Evolutionary conservation across 805 yeast species (phyloP).

Genomic region (Wickerhamomyces sydowiorum): DNA sequence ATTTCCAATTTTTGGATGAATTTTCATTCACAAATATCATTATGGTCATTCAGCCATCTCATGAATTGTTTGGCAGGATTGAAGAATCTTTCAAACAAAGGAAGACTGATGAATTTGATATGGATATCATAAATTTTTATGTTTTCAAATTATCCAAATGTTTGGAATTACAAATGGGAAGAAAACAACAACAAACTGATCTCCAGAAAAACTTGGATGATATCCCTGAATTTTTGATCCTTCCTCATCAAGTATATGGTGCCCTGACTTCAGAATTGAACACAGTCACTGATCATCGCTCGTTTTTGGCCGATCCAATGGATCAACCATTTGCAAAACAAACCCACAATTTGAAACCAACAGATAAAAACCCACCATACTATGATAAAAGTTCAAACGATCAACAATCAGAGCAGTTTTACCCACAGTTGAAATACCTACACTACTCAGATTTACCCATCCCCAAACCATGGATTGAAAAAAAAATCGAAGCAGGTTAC

Average conservation of each 20-base stretch:
- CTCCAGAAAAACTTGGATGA: not conserved
- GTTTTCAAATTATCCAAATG: slow-evolving; percentile 18
- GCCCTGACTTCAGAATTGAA: slow-evolving; percentile 39
- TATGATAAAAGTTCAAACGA: not conserved
- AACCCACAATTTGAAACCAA: not conserved
- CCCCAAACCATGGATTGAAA: slow-evolving; percentile 50
- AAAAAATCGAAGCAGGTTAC: not conserved
- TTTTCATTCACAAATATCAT: slow-evolving; percentile 31
- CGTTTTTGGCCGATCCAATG: slow-evolving; percentile 33
- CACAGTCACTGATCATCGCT: slow-evolving; percentile 23
- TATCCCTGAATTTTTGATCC: slow-evolving; percentile 16
- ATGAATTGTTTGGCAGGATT: slow-evolving; percentile 12
- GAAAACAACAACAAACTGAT: not conserved
- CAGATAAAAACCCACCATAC: not conserved
- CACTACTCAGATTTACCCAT: slow-evolving; percentile 61
- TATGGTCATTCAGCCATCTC: slow-evolving; percentile 36
- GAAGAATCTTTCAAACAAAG: slow-evolving; percentile 10
- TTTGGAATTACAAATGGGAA: slow-evolving; percentile 1
- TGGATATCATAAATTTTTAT: slow-evolving; percentile 38
- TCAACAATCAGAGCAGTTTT: not conserved
- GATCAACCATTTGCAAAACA: slow-evolving; percentile 22
- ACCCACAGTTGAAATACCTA: slow-evolving; percentile 32
- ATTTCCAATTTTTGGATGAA: slow-evolving; percentile 4
- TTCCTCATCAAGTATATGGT: slow-evolving; percentile 41
- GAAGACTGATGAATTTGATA: slow-evolving; percentile 32